These are phyloP conservation scores for Mycena galericulata DNA, from an alignment of 768 basidiomycete species.

Conservation along the genomic window DNA sequence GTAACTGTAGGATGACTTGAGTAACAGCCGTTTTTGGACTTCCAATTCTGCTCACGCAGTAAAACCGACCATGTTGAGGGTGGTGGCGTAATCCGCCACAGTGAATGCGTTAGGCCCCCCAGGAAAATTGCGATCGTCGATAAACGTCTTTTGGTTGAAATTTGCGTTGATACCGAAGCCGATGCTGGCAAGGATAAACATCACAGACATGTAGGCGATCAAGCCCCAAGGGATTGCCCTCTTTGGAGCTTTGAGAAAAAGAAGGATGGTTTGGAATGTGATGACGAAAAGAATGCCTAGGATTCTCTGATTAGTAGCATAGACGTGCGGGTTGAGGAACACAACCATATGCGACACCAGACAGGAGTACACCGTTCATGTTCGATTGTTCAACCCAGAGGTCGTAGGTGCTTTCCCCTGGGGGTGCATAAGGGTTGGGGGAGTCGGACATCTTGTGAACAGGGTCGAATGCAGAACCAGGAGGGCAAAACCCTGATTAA, in stretches of 20 bases:
- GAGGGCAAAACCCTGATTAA: not conserved
- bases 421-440: constrained; percentile 7
- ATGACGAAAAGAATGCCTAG: not conserved
- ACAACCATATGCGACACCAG: constrained; percentile 10
- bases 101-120: constrained; percentile 33
- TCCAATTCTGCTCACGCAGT: constrained; percentile 11
- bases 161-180: constrained; percentile 39
- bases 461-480: not conserved
- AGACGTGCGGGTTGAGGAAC: not conserved
- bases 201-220: not conserved
- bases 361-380: constrained; percentile 2
- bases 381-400: constrained; percentile 22
- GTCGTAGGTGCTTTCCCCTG: constrained; percentile 1
- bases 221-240: not conserved
- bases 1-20: constrained; percentile 35
- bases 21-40: not conserved
- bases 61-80: constrained; percentile 37
- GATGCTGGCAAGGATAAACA: constrained; percentile 33
- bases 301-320: not conserved
- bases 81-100: constrained; percentile 27
- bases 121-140: constrained; percentile 41
- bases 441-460: not conserved
- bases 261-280: not conserved
- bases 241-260: not conserved
- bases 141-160: constrained; percentile 48